Evolutionary conservation across 2,329 filamentous ascomycete species (phyloP), one percentile per base, ranked within the genome.

Genomic region (Microcyclospora pomicola): DNA sequence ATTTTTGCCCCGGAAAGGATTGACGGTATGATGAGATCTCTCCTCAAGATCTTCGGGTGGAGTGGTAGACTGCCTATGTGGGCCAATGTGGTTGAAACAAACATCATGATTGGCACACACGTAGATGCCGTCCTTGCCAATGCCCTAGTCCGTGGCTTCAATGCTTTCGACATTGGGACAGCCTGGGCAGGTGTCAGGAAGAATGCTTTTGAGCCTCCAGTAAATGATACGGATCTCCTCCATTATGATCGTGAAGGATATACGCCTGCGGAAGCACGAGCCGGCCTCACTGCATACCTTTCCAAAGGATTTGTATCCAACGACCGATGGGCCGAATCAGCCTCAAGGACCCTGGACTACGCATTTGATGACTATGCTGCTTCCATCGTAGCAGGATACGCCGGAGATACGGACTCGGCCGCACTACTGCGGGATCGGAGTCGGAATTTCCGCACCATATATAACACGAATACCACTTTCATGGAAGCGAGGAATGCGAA

Each of bases 41-140:
- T 69, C 9, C 47, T 68, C 2, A 48, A 52, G 5, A 67, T 68
- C 15, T 69, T 66, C 36, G 59, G 65, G 37, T 68, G 64, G 64
- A 58, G 58, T 5, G 64, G 65, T 2, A 53, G 65, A 31, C 46
- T 68, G 7, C 66, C 66, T 0, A 65, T 68, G 55, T 69, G 65
- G 66, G 65, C 65, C 1, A 68, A 68, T 38, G 52, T 68, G 41
- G 55, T 68, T 5, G 66, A 68, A 43, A 68, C 64, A 1, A 68
- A 68, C 48, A 68, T 67, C 42, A 69, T 68, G 66, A 65, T 68
- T 28, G 64, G 64, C 2, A 68, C 65, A 0, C 65, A 68, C 40
- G 65, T 63, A 11, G 65, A 68, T 34, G 65, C 59, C 1, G 62
- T 69, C 2, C 49, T 69, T 2, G 62, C 66, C n/a, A 68, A 68